A percentile compares a stretch with the other conserved stretches of the same genome.
Conservation (phyloP, 768 basidiomycete species). For the Guyanaporus albipodus region DNA sequence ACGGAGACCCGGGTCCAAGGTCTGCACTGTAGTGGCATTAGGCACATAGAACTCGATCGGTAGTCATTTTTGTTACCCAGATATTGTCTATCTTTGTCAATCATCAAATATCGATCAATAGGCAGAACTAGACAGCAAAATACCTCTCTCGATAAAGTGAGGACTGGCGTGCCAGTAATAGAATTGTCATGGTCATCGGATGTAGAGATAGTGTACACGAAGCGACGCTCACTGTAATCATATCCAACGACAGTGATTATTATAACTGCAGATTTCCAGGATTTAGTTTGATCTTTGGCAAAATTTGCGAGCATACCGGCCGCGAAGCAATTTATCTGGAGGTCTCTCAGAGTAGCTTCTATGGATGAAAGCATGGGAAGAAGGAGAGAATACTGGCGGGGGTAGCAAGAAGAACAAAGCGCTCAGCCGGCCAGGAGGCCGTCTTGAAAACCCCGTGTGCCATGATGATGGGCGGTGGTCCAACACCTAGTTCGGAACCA, state of each 20-base stretch:
- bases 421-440: neutral
- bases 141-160: constrained; percentile 15
- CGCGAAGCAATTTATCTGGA: neutral
- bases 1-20: constrained; percentile 5
- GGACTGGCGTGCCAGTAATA: constrained; percentile 1
- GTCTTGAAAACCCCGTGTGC: no score
- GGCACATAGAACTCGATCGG: no score
- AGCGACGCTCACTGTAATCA: constrained; percentile 11
- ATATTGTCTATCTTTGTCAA: constrained; percentile 7
- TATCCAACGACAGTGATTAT: constrained; percentile 8
- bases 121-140: no score
- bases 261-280: neutral
- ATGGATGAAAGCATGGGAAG: neutral
- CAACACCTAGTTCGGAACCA: no score
- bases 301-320: neutral
- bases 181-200: neutral
- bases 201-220: neutral
- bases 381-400: neutral
- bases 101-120: neutral
- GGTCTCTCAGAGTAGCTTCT: neutral
- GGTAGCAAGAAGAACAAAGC: neutral
- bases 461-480: no score
- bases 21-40: neutral
- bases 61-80: constrained; percentile 4
- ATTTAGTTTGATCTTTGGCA: neutral